A percentile compares a stretch with the other conserved stretches of the same genome.
phyloP scores from a whole-genome alignment of 2,329 filamentous ascomycete genomes.

The Fusarium newnesense region DNA sequence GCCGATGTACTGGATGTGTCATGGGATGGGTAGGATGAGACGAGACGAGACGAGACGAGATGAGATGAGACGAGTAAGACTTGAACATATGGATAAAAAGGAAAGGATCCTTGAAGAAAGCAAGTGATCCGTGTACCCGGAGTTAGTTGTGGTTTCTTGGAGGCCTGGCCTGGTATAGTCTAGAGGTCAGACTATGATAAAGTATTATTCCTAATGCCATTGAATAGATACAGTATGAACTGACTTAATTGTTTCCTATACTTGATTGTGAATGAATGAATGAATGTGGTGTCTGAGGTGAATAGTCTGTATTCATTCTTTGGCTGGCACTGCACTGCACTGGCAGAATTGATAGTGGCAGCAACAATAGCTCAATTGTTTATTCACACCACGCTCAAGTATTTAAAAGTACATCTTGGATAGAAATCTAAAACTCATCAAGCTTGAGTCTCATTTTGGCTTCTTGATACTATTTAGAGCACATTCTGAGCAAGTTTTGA shows the following conservation, averaged over 20 bases:
- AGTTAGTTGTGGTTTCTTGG: constrained; percentile 32
- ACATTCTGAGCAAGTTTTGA: not conserved
- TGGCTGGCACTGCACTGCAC: not conserved
- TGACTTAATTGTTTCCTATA: not conserved
- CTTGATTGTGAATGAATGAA: not conserved
- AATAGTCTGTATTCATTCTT: not conserved
- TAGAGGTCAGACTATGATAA: constrained; percentile 26
- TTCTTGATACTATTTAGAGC: not conserved
- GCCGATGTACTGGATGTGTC: constrained; percentile 32
- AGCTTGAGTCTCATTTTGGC: not conserved
- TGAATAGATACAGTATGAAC: constrained; percentile 42
- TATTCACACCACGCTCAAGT: too few species aligned
- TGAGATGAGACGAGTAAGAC: constrained; percentile 12
- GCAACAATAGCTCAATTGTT: not conserved
- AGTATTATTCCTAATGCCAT: constrained; percentile 38
- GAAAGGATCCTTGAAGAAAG: constrained; percentile 22
- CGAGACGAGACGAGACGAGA: not conserved
- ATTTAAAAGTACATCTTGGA: not conserved
- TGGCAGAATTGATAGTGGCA: not conserved
- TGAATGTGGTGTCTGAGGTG: not conserved
- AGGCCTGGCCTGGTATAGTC: constrained; percentile 10
- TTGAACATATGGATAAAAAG: constrained; percentile 31
- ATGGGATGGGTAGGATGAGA: constrained; percentile 16
- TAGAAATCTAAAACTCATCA: fast-evolving
- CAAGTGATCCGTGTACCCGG: constrained; percentile 35